Evolutionary conservation across 192 early-diverging fungal genomes (phyloP), one percentile per base, ranked within the genome.

Genomic region (Dispira parvispora): DNA sequence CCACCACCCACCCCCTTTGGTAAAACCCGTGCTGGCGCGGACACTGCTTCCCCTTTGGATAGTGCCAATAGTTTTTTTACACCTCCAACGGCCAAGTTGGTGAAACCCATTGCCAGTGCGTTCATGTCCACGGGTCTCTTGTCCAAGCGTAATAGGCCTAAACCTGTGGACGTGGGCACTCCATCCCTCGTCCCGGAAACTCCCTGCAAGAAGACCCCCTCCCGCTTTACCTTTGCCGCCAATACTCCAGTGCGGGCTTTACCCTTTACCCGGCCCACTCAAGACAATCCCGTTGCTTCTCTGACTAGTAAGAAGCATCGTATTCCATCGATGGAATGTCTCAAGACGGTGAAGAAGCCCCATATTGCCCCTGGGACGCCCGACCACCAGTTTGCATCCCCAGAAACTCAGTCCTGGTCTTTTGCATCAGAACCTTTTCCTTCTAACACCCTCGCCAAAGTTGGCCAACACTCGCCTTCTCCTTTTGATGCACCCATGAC

Each of bases 71-170:
- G 25, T 21, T 43, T 78, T 61, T 78, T 78, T 62, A 78, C 76
- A 21, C 76, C 76, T 46, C 74, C 66, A 12, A 68, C 73, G 11
- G 69, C 76, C 13, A 78, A 73, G 68, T 73, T 78, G 23, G 73
- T 78, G 46, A 66, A 71, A 45, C 76, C 76, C 12, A 71, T 72
- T 63, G 73, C 76, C 0, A 69, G 69, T 2, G 76, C 62, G 20
- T 78, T 78, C 45, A 56, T 67, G 49, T 78, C 76, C 10, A 71
- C 76, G 0, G 76, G 76, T 26, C 60, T 78, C 45, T 68, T 72
- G 64, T 73, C 76, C 16, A 72, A 70, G 62, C 69, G 70, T 64
- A 72, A 73, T 62, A 63, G 63, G 56, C 68, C 71, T 11, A 68
- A 32, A 20, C 47, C 73, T 9, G 50, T 64, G 21, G 70, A 69